Conservation (phyloP, 2,329 filamentous ascomycete genomes). For the Ophiostoma tasmaniense region DNA sequence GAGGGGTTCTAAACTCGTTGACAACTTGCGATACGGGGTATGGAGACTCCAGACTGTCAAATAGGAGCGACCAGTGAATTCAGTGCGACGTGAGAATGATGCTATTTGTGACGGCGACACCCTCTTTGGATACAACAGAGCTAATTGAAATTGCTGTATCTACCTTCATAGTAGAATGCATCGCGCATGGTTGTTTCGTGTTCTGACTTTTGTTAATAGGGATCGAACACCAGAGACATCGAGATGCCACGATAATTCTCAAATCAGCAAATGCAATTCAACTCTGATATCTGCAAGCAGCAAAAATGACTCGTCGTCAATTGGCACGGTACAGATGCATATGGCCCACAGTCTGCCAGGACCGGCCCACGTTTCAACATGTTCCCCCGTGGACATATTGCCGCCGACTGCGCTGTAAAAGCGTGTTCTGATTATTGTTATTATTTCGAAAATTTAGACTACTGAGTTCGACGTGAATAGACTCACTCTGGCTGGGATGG, state of each 20-base stretch:
- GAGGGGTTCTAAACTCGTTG: not conserved
- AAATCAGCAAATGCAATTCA: not conserved
- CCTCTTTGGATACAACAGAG: not conserved
- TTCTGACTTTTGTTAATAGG: no score
- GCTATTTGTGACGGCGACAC: not conserved
- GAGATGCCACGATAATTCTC: not conserved
- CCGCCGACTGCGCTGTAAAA: slow-evolving; percentile 8
- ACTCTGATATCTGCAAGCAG: not conserved
- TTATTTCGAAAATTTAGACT: no score
- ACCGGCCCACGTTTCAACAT: slow-evolving; percentile 7
- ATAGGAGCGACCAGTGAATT: not conserved
- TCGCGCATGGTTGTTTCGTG: no score
- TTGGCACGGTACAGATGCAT: not conserved
- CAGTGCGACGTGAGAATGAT: not conserved
- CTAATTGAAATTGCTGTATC: not conserved
- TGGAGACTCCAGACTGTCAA: not conserved
- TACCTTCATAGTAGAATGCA: no score
- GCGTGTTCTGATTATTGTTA: no score
- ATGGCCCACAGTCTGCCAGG: not conserved
- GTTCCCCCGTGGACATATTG: slow-evolving; percentile 1
- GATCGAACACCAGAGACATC: no score
- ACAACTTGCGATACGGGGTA: slow-evolving; percentile 4
- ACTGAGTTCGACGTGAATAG: not conserved
- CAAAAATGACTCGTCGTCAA: slow-evolving; percentile 9
- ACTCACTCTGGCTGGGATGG: not conserved